A percentile compares a stretch with the other conserved stretches of the same genome.
Conservation (phyloP, 2,329 filamentous ascomycete species). For the Diaporthe sp. region DNA sequence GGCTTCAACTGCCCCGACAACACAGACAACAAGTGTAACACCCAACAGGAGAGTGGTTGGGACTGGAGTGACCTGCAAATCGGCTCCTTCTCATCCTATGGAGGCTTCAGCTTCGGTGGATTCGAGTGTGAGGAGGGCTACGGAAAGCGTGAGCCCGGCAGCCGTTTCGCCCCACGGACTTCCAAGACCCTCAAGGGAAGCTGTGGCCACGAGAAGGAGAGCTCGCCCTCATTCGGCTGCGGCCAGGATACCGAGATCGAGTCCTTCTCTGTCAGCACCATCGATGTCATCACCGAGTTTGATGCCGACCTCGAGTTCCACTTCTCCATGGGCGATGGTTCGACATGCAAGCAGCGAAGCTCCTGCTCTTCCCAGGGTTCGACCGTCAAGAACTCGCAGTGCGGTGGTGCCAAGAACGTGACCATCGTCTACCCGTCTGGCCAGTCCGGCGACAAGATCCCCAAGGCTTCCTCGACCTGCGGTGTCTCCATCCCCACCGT, state of each 20-base stretch:
- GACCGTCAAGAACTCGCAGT: conserved; percentile 85
- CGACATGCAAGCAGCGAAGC: conserved; percentile 82
- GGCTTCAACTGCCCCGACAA: conserved; percentile 78
- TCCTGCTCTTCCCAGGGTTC: conserved; percentile 77
- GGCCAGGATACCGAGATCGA: conserved; percentile 53
- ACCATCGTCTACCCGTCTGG: conserved; percentile 74
- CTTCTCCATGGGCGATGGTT: conserved; percentile 88
- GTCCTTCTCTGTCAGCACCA: conserved; percentile 79
- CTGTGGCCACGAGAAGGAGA: conserved; percentile 59
- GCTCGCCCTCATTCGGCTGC: conserved; percentile 71
- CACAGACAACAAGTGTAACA: conserved; percentile 82
- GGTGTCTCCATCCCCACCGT: conserved; percentile 81
- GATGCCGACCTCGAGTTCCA: conserved; percentile 87
- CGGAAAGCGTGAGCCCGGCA: conserved; percentile 65
- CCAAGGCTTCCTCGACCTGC: conserved; percentile 62
- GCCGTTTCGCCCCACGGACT: conserved; percentile 62
- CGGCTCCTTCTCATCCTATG: conserved; percentile 76
- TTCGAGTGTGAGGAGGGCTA: conserved; percentile 75
- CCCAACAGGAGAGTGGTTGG: conserved; percentile 78
- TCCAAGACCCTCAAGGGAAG: conserved; percentile 73
- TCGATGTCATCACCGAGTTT: conserved; percentile 81
- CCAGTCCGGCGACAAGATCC: conserved; percentile 68
- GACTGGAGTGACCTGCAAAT: conserved; percentile 75
- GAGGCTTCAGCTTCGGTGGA: conserved; percentile 80
- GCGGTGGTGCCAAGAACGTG: conserved; percentile 89